phyloP scores from a whole-genome alignment of 805 yeast species.

The Candida orba region DNA sequence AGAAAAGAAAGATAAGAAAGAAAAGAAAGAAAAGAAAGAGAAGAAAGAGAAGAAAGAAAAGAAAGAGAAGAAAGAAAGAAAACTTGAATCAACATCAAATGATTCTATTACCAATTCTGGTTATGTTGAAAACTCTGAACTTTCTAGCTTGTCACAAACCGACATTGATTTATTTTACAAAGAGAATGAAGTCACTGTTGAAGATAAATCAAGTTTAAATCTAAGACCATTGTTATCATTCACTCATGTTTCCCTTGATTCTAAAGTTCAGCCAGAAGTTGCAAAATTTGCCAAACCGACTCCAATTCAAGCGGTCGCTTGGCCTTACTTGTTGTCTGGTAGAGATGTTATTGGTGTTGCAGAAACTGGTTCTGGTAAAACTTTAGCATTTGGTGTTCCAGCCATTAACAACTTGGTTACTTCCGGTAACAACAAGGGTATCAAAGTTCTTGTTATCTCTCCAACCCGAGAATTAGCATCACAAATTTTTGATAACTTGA shows the following conservation, averaged over 20 bases:
- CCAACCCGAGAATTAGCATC: conserved; percentile 98
- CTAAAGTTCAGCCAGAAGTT: conserved; percentile 52
- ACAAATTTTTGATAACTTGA: conserved; percentile 83
- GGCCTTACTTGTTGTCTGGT: conserved; percentile 81
- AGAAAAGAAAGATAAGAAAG: conserved; percentile 17
- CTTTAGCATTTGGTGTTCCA: conserved; percentile 96
- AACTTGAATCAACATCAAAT: conserved; percentile 6
- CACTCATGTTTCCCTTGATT: conserved; percentile 47
- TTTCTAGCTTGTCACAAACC: conserved; percentile 37
- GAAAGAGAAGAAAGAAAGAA: conserved; percentile 18
- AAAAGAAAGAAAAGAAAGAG: conserved; percentile 19
- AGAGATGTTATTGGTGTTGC: conserved; percentile 95
- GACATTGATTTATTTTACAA: conserved; percentile 57
- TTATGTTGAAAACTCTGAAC: conserved; percentile 34
- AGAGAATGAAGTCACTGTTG: conserved; percentile 73
- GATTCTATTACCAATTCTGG: conserved; percentile 2
- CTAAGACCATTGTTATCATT: conserved; percentile 69
- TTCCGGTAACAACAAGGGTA: conserved; percentile 32
- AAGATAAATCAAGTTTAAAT: conserved; percentile 48
- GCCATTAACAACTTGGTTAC: conserved; percentile 67
- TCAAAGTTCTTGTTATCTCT: conserved; percentile 77
- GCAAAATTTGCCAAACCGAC: conserved; percentile 83
- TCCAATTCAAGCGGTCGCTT: conserved; percentile 89
- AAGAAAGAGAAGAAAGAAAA: conserved; percentile 31
- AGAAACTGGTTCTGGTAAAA: conserved; percentile 97